phyloP scores from a whole-genome alignment of 805 yeast species.

The Yamadazyma kitorensis region DNA sequence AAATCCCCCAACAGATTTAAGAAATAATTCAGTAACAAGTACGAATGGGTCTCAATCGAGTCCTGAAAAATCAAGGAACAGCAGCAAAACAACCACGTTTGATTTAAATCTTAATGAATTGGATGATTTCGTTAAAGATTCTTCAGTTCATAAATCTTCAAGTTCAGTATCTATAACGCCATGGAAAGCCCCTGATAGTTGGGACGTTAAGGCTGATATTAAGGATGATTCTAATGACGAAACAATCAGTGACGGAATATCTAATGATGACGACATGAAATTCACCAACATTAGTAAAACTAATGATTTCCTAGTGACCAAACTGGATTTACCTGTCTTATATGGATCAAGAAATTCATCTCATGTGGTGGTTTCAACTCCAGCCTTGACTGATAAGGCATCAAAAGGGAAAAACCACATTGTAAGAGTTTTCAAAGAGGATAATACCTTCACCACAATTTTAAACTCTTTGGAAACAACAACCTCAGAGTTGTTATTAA shows the following conservation, averaged over 20 bases:
- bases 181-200: constrained; percentile 49
- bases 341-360: constrained; percentile 28
- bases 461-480: constrained; percentile 78
- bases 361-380: constrained; percentile 14
- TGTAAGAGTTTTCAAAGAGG: constrained; percentile 76
- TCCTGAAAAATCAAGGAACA: constrained; percentile 6
- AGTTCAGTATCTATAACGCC: constrained; percentile 1
- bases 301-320: constrained; percentile 1
- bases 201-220: constrained; percentile 41
- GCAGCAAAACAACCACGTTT: constrained; percentile 5
- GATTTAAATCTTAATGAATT: constrained; percentile 10
- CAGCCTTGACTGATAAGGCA: constrained; percentile 9
- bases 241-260: neutral
- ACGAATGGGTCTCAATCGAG: constrained; percentile 2
- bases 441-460: constrained; percentile 80
- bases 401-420: constrained; percentile 39
- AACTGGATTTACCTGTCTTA: constrained; percentile 25
- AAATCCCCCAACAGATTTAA: constrained; percentile 11
- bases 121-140: constrained; percentile 10
- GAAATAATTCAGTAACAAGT: constrained; percentile 3
- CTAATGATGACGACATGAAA: neutral
- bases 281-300: neutral
- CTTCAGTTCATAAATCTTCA: neutral
- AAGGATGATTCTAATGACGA: neutral
- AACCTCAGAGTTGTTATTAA: constrained; percentile 67